Evolutionary conservation across 768 basidiomycete species (phyloP).

Genomic region (Hypholoma fasciculare): DNA sequence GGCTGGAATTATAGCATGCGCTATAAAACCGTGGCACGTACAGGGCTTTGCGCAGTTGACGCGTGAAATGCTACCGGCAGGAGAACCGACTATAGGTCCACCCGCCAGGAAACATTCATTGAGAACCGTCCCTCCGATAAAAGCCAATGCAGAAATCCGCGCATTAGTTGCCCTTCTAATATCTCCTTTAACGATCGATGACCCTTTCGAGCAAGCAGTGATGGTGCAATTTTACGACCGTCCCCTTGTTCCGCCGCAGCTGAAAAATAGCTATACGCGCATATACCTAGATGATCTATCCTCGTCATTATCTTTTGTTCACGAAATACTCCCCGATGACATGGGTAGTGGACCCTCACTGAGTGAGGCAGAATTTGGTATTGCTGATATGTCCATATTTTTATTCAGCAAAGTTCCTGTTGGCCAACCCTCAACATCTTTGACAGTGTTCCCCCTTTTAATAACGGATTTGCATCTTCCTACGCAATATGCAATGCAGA

Average conservation of each 20-base stretch:
- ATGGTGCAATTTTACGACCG: constrained; percentile 47
- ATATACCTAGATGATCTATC: constrained; percentile 45
- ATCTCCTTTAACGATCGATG: constrained; percentile 30
- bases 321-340: not conserved
- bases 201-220: constrained; percentile 1
- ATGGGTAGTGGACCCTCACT: not conserved
- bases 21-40: constrained; percentile 58
- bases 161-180: constrained; percentile 52
- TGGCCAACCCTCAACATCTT: not conserved
- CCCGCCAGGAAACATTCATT: not conserved
- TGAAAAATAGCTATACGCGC: constrained; percentile 53
- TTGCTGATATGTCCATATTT: constrained; percentile 60
- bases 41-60: constrained; percentile 44
- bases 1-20: constrained; percentile 54
- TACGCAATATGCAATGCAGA: constrained; percentile 47
- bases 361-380: constrained; percentile 7
- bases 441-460: constrained; percentile 62
- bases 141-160: constrained; percentile 18
- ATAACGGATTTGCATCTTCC: constrained; percentile 72
- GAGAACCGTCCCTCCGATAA: constrained; percentile 10
- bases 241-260: constrained; percentile 58
- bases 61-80: constrained; percentile 25
- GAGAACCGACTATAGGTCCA: not conserved
- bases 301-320: constrained; percentile 24
- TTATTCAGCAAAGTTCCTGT: constrained; percentile 34